Evolutionary conservation across 2,329 filamentous ascomycete species (phyloP), one percentile per base, ranked within the genome.

Genomic region (Claviceps humidiphila): DNA sequence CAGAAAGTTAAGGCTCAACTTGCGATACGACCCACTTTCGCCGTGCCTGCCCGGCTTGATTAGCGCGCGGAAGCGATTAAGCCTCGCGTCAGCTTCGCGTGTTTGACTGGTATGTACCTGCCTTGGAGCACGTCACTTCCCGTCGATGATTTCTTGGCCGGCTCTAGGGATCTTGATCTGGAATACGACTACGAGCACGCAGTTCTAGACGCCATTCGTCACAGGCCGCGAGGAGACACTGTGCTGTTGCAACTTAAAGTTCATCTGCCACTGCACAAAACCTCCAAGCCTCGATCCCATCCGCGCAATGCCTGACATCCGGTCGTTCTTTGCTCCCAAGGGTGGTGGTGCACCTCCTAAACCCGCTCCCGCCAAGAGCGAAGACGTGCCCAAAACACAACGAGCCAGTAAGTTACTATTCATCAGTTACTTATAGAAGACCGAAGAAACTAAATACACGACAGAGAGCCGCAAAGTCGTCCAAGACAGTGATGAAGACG

Each of bases 271-370:
- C 49, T 52, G 50, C 38, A 20, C 11, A 41, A 34, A 11, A 34
- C 30, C 14, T 40, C 44, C 30, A 54, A 30, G 34, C 50, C 53
- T 44, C 37, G 24, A 45, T 37, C 5, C 37, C 7, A 22, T 17
- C 14, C 3, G 24, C 52, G 56, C 55, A 56, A 95, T 95, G 89
- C 81, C 89, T 57, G 91, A 97, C 69, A 97, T 96, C 63, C 80
- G 90, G 63, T 89, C 77, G 60, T 97, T 96, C 70, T 96, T 97
- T 72, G 82, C 85, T 52, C 81, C 85, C 55, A 89, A 89, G 67
- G 76, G 78, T 57, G 76, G 78, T 57, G 74, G 77, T 59, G 71
- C 76, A 45, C 71, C 77, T 16, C 68, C 74, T 47, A 74, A 77
- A 59, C 69, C 73, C 39, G 60, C 68, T 11, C 59, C 69, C 2